A percentile compares a stretch with the other conserved stretches of the same genome.
phyloP scores from a whole-genome alignment of 2,329 filamentous ascomycete species.

The Rutstroemia sp. region DNA sequence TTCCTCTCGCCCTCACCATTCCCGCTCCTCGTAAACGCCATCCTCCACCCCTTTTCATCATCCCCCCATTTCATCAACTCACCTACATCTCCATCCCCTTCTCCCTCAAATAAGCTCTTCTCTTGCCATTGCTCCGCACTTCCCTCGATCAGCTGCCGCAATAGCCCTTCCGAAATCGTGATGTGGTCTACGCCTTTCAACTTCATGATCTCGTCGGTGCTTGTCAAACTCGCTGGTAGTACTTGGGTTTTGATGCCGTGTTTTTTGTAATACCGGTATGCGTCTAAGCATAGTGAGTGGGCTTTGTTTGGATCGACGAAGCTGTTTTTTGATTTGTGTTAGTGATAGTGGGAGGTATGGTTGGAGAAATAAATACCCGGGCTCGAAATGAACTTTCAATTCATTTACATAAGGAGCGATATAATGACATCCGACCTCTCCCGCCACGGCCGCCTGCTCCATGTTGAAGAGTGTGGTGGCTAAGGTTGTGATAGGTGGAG shows the following conservation, averaged over 20 bases:
- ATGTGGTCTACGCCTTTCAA: slow-evolving; percentile 52
- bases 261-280: slow-evolving; percentile 44
- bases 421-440: slow-evolving; percentile 50
- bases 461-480: slow-evolving; percentile 58
- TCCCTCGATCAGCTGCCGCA: slow-evolving; percentile 26
- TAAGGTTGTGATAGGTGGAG: slow-evolving; percentile 44
- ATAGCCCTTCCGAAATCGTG: slow-evolving; percentile 47
- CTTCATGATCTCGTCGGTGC: slow-evolving; percentile 48
- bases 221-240: slow-evolving; percentile 50
- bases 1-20: slow-evolving; percentile 43
- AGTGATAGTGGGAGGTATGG: neutral
- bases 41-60: slow-evolving; percentile 41
- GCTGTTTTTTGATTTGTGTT: slow-evolving; percentile 24
- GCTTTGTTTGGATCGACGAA: slow-evolving; percentile 41
- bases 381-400: slow-evolving; percentile 53
- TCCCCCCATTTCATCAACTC: slow-evolving; percentile 22
- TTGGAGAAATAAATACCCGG: slow-evolving; percentile 31
- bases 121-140: slow-evolving; percentile 6
- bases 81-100: neutral
- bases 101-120: slow-evolving; percentile 18
- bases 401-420: slow-evolving; percentile 62
- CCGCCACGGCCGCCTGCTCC: slow-evolving; percentile 51
- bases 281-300: slow-evolving; percentile 33
- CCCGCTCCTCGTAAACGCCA: slow-evolving; percentile 42
- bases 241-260: slow-evolving; percentile 40